A percentile compares a stretch with the other conserved stretches of the same genome.
These are phyloP conservation scores for Fagus crenata DNA, from an alignment of 306 rosid genomes.

Conservation along the genomic window DNA sequence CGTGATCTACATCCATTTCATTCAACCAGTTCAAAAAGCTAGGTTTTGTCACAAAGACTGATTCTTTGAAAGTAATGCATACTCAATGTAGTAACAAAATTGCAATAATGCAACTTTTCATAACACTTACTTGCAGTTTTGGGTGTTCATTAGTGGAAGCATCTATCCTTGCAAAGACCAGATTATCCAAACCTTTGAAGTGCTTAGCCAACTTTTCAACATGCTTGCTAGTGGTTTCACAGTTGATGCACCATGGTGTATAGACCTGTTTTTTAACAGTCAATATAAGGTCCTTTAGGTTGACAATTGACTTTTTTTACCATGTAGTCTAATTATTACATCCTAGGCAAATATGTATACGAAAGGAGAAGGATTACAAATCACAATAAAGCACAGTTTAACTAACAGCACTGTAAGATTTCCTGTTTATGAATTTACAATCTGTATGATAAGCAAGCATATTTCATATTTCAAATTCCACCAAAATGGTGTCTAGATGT, in stretches of 20 bases:
- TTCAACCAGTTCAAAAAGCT: too few relatives aligned
- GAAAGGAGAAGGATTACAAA: neutral
- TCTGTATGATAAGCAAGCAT: neutral
- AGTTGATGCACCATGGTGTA: slow-evolving; percentile 88
- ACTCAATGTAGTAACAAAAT: neutral
- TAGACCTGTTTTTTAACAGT: slow-evolving; percentile 58
- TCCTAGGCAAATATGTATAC: neutral
- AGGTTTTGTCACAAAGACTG: too few relatives aligned
- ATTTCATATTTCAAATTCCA: neutral
- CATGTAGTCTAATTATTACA: neutral
- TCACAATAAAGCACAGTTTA: neutral
- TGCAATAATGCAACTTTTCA: neutral
- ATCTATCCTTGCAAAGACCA: slow-evolving; percentile 71
- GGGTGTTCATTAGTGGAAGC: slow-evolving; percentile 89
- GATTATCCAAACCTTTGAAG: slow-evolving; percentile 65
- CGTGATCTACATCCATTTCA: too few relatives aligned
- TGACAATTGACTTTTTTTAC: neutral
- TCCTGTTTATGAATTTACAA: neutral
- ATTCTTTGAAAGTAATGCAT: neutral
- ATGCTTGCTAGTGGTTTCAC: slow-evolving; percentile 77
- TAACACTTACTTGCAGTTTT: slow-evolving; percentile 59
- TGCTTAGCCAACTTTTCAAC: slow-evolving; percentile 89
- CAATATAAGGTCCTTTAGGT: slow-evolving; percentile 11
- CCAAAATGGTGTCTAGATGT: slow-evolving; percentile 4
- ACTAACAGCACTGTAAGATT: neutral